Base-by-base conservation (phyloP, 208 protist genomes). In the Leishmania lainsoni region DNA sequence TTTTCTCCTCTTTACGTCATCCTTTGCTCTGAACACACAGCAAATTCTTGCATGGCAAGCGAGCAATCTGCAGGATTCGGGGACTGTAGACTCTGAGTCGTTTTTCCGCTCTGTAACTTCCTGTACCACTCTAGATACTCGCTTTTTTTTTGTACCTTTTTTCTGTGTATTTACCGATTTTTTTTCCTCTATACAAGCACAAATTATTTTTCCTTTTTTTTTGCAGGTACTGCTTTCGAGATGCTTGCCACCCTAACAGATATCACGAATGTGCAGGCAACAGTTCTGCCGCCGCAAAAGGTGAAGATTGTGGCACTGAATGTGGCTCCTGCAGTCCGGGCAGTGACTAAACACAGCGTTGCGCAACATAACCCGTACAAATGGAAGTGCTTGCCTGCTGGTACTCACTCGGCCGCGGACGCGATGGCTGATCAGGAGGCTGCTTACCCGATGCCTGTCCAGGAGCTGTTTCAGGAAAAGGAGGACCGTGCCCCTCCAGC, bases 341-440 rank as follows among this genome's bases (percentile, higher is more conserved):
- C 39, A 12, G 39, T 51, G 17, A 5, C 1, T 9, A 54, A 8
- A 1, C 49, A 52, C 8, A 10, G 3, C 5, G 49, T 91, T 42
- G 56, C 58, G 5, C 87, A 88, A 5, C 90, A 97, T 80, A 83
- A 97, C 79, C 93, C 93, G 8, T 97, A 97, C 76, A 58, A 81
- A 20, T 95, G 89, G 85, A 94, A 93, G 56, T 94, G 91, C 75
- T 82, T 97, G 58, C 84, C 80, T 14, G 86, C 93, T 9, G 87
- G 61, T 5, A 61, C 39, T 2, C 16, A 63, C 45, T 81, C 69
- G 42, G 59, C 71, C 69, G 59, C 79, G 45, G 79, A 83, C n/a
- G 75, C 70, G 22, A 83, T 89, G 69, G 73, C 75, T 1, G 70
- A 80, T 3, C 2, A 61, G 29, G 39, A 83, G 17, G 56, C n/a